A percentile compares a stretch with the other conserved stretches of the same genome.
Evolutionary conservation across 176 grass and related monocot species (phyloP).

Genomic region (Avena eriantha): DNA sequence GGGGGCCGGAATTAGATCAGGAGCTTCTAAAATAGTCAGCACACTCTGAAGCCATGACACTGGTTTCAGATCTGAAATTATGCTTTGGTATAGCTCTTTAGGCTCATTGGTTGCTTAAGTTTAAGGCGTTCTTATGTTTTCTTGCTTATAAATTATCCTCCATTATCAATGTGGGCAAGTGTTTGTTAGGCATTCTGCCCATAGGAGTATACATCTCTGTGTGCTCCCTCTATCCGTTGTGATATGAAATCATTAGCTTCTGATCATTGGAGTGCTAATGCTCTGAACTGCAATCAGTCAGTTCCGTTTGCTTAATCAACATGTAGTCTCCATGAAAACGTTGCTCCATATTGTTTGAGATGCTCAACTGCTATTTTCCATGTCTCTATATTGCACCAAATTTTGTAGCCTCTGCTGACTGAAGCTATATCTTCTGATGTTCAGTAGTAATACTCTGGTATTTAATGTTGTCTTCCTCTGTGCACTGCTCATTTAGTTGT

Average conservation of each 20-base stretch:
- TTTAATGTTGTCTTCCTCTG: not conserved
- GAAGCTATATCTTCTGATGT: not conserved
- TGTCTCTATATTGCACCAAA: not conserved
- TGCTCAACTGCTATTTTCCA: not conserved
- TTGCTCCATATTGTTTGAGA: not conserved
- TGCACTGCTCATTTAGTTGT: not conserved
- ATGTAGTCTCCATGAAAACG: not conserved
- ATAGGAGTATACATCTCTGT: not conserved
- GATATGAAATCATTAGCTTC: not conserved
- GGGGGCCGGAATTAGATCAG: not conserved
- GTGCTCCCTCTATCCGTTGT: too few species aligned
- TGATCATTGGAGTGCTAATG: not conserved
- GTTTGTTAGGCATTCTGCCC: not conserved
- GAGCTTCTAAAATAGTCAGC: not conserved
- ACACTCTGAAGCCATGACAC: not conserved
- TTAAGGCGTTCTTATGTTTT: not conserved
- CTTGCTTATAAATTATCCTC: not conserved
- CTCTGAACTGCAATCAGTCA: not conserved
- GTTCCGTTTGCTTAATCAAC: not conserved
- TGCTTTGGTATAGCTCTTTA: slow-evolving; percentile 13
- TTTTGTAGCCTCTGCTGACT: not conserved
- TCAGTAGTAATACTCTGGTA: not conserved
- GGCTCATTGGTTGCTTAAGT: not conserved
- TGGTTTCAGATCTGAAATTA: not conserved
- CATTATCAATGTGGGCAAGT: not conserved